A percentile compares a stretch with the other conserved stretches of the same genome.
phyloP scores from a whole-genome alignment of 805 yeast species.

The Yueomyces sinensis region DNA sequence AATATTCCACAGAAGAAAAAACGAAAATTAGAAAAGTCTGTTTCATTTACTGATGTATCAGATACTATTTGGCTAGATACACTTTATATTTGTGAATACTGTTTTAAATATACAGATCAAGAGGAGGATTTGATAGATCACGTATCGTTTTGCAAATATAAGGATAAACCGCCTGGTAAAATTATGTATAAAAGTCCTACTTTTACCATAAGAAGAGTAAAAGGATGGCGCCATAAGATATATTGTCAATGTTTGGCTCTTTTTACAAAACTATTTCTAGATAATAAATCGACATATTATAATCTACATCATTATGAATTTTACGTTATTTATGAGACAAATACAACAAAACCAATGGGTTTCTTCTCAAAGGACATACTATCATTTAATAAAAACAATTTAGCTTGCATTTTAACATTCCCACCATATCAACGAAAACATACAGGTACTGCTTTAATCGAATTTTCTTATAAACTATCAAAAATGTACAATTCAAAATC shows the following conservation, averaged over 20 bases:
- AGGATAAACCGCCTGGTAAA: constrained; percentile 43
- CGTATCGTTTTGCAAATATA: constrained; percentile 30
- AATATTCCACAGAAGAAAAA: no score
- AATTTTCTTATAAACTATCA: constrained; percentile 71
- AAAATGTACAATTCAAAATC: constrained; percentile 48
- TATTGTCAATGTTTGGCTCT: constrained; percentile 76
- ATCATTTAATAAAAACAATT: constrained; percentile 65
- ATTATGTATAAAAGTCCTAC: constrained; percentile 50
- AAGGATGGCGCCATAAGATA: constrained; percentile 48
- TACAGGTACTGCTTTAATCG: constrained; percentile 68
- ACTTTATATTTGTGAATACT: constrained; percentile 62
- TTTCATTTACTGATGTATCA: no score
- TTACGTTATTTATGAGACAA: constrained; percentile 52
- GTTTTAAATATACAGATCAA: constrained; percentile 66
- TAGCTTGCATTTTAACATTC: constrained; percentile 82
- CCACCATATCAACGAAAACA: constrained; percentile 82
- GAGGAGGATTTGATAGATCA: constrained; percentile 38
- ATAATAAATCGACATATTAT: constrained; percentile 79
- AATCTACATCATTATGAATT: constrained; percentile 69
- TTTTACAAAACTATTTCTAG: constrained; percentile 78
- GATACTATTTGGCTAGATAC: constrained; percentile 38
- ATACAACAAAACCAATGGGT: constrained; percentile 55
- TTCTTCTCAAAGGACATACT: constrained; percentile 81
- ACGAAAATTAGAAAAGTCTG: no score
- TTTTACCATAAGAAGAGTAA: constrained; percentile 48